Percentiles rank a stretch among this genome's conserved stretches.
phyloP scores from a whole-genome alignment of 345 rosid genomes.

The Aethionema arabicum region DNA sequence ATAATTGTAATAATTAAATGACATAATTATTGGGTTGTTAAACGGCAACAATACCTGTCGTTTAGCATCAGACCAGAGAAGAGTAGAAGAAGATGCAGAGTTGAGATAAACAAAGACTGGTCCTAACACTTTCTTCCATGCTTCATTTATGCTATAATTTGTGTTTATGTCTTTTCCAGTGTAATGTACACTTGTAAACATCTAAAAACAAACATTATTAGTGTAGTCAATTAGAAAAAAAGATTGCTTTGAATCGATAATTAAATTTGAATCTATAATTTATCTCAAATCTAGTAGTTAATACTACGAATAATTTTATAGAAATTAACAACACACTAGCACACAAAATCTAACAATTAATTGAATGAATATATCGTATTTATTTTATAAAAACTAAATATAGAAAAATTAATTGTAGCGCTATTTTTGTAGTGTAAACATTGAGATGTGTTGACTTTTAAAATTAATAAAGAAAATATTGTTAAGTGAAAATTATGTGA shows the following conservation, averaged over 20 bases:
- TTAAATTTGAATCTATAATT: no score
- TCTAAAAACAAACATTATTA: conserved; percentile 45
- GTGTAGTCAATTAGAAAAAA: neutral
- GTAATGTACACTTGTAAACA: conserved; percentile 88
- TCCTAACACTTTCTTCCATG: conserved; percentile 86
- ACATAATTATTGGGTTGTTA: neutral
- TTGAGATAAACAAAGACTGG: conserved; percentile 81
- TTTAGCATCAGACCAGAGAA: conserved; percentile 84
- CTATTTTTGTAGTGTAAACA: no score
- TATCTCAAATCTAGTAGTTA: no score
- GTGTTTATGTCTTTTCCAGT: conserved; percentile 63
- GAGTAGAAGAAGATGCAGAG: conserved; percentile 35
- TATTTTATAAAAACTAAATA: no score
- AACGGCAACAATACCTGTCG: conserved; percentile 45
- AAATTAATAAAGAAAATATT: neutral
- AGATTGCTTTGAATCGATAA: neutral
- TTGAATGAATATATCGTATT: no score
- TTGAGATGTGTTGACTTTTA: no score
- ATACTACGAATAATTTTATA: no score
- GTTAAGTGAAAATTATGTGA: no score
- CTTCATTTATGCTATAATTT: conserved; percentile 44
- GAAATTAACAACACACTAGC: no score
- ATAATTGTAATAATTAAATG: neutral
- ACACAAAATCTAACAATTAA: no score
- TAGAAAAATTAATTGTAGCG: no score